Evolutionary conservation across 768 basidiomycete genomes (phyloP), one percentile per base, ranked within the genome.

Genomic region (Leccinum disarticulatum): DNA sequence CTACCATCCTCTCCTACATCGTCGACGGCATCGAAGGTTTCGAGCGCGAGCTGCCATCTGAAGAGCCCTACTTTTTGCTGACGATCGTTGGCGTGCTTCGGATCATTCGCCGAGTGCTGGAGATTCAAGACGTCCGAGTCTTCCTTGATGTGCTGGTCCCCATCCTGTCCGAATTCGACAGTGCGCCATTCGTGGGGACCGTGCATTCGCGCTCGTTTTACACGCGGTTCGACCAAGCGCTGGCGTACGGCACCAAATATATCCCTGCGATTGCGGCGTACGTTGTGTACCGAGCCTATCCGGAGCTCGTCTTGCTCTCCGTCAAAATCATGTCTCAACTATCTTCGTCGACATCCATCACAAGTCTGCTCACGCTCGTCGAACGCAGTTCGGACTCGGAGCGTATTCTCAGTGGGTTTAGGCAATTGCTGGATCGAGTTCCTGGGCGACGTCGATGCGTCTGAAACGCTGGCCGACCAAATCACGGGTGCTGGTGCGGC

Each of bases 81-180:
- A 90, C 91, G 6, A 88, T 97, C 62, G 77, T 87, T 19, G 88
- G 93, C 15, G 84, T 91, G 8, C 78, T 98, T 35, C 80, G 95
- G 55, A 92, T 96, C 62, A 80, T 93, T 15, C 83, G 87, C 61
- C 87, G 93, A 1, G 81, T 90, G 0, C 77, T 98, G 58, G 91
- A 94, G 62, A 81, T 93, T 28, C 95, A 98, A 68, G 87, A 90
- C 53, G 82, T 93, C 57, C 22, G 22, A 22, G 22, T 22, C 22
- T 97, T 95, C 79, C 79, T 95, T 46, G 94, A 98, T 56, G 87
- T 95, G 25, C 83, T 96, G 52, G 76, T 96, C 3, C 93, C 93
- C 2, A 75, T 89, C 22, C 81, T 95, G 8, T 77, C 83, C 19
- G 88, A 93, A 56, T 78, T 86, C 58, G 84, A 84, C 61, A 83